Evolutionary conservation across 139 green algal species (phyloP).

Genomic region (Edaphochlamys debaryana): DNA sequence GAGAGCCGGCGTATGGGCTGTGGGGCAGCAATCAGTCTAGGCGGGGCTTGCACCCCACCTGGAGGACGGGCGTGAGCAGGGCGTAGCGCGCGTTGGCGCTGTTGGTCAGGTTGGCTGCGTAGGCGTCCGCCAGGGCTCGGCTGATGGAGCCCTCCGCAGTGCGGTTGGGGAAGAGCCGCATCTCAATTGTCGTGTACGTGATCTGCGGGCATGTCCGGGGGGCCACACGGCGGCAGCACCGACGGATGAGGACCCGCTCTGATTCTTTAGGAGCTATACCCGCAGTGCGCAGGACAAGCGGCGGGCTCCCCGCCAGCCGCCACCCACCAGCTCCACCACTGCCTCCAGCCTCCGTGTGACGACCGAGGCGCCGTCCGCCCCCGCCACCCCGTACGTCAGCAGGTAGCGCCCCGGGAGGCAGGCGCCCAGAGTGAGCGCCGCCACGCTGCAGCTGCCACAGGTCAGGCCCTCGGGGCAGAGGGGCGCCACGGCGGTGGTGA

Average conservation of each 20-base stretch:
- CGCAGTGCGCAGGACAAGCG: no score
- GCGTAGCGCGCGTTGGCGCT: background rate
- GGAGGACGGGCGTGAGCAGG: background rate
- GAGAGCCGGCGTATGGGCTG: no score
- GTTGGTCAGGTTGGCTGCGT: background rate
- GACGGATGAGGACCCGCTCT: no score
- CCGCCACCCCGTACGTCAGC: background rate
- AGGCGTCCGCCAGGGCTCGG: background rate
- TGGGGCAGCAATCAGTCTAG: no score
- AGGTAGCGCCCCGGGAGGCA: background rate
- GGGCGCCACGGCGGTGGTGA: background rate
- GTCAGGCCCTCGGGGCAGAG: background rate
- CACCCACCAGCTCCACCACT: background rate
- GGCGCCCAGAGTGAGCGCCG: background rate
- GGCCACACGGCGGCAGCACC: no score
- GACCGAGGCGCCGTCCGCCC: background rate
- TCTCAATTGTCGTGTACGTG: background rate
- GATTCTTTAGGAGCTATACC: no score
- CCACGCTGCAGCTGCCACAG: background rate
- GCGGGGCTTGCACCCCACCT: background rate
- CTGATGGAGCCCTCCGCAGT: background rate
- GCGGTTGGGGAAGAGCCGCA: slow-evolving; percentile 17
- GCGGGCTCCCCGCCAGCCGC: no score
- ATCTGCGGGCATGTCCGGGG: no score
- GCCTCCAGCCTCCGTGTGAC: background rate